Base-by-base conservation (phyloP, 495 filamentous ascomycete genomes). In the Penicillium alfredii region DNA sequence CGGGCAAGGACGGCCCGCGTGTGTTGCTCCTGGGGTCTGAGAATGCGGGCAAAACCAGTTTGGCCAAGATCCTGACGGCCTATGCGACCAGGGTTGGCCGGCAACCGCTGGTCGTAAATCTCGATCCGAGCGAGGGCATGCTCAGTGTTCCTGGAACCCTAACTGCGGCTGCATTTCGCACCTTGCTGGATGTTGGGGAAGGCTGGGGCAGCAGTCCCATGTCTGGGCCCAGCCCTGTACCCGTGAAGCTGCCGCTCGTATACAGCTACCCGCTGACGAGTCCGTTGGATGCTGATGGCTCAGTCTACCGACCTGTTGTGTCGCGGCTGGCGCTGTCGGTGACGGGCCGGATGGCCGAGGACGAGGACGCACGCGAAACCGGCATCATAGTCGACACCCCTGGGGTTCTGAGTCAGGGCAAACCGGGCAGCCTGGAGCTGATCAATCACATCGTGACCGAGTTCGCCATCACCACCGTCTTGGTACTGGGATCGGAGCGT, bases 161-260 rank as follows among this genome's bases (percentile, higher is more conserved):
- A 34, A 87, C 84, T 30, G 87, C 88, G 0, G 81, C 84, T 7
- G 78, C 84, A 3, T 89, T 95, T 47, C 78, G 79, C 1, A 82
- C 81, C 0, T 78, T 94, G 53, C 75, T 99, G 52, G 89, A 96
- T 55, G 75, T 94, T 1, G 86, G 87, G 50, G 84, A 92, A 34
- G 88, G 89, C 3, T 95, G 87, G 76, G 93, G 93, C 23, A 86
- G 72, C 53, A 88, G 84, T 53, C 89, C 92, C 1, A 94, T 87
- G 46, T 90, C 81, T 39, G 90, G 89, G 2, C 88, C 93, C 5
- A 92, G 81, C 42, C 74, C 78, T 8, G 76, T 92, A 10, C 88
- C 92, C 1, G 85, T 94, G 15, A 97, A 95, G 64, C 64, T 92
- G 46, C 93, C 93, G 12, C 61, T 97, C 36, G 86, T 88, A n/a